Conservation (phyloP, 345 rosid species). For the Mercurialis annua region DNA sequence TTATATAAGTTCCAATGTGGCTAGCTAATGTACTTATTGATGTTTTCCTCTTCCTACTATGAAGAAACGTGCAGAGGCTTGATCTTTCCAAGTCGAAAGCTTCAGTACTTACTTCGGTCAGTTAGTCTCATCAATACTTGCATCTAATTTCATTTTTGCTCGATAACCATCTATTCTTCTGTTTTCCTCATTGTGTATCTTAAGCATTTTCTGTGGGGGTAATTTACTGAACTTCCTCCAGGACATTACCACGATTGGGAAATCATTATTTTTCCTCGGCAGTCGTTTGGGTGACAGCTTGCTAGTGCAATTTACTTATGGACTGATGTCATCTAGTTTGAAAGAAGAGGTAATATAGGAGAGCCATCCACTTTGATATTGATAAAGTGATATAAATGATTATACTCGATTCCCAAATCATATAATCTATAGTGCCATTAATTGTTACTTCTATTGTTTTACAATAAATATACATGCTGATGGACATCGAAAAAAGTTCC, state of each 20-base stretch:
- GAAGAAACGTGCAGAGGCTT: conserved; percentile 92
- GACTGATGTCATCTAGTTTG: conserved; percentile 52
- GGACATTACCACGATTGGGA: conserved; percentile 83
- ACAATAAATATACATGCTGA: background rate
- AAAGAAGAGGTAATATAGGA: conserved; percentile 72
- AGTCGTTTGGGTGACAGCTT: conserved; percentile 98
- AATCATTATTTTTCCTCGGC: conserved; percentile 76
- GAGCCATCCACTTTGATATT: conserved; percentile 4
- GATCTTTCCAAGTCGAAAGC: conserved; percentile 97
- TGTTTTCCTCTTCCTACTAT: conserved; percentile 22
- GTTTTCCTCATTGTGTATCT: conserved; percentile 11
- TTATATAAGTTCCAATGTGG: background rate
- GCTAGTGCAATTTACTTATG: conserved; percentile 79
- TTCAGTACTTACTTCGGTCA: conserved; percentile 94
- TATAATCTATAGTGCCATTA: background rate
- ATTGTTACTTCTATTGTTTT: too few species aligned
- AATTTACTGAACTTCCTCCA: conserved; percentile 35
- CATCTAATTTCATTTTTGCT: conserved; percentile 12
- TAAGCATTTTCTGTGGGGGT: conserved; percentile 14
- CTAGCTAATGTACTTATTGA: conserved; percentile 21
- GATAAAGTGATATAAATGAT: background rate
- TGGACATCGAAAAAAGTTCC: background rate
- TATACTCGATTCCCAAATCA: too few species aligned
- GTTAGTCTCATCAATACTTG: conserved; percentile 27
- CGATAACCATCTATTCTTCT: conserved; percentile 4